Conservation (phyloP, 208 protist species). For the Acanthamoeba royreba region DNA sequence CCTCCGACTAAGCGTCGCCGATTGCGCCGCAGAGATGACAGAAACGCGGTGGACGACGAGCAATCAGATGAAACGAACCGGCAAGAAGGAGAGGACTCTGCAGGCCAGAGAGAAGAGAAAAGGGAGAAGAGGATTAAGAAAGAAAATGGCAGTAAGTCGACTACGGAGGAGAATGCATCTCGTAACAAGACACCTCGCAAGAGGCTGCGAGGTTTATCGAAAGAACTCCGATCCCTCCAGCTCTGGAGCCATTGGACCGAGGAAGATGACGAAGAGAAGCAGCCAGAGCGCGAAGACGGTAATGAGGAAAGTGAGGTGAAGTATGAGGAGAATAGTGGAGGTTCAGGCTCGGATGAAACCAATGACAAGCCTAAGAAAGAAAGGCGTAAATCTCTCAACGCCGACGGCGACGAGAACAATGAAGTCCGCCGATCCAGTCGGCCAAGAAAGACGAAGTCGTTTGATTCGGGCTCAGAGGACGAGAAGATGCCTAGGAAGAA, state of each 20-base stretch:
- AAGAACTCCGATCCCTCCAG: neutral
- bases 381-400: too few species aligned
- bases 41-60: too few species aligned
- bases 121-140: neutral
- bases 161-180: too few species aligned
- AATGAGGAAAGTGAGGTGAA: neutral
- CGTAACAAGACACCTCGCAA: neutral
- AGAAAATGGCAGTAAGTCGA: too few species aligned
- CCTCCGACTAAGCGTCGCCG: neutral
- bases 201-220: neutral
- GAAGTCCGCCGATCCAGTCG: too few species aligned
- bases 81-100: too few species aligned
- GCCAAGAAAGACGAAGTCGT: too few species aligned
- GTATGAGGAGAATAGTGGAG: neutral
- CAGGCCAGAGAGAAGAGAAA: neutral
- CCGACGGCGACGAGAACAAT: too few species aligned
- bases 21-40: neutral
- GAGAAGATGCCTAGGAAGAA: too few species aligned
- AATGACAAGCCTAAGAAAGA: too few species aligned
- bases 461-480: too few species aligned
- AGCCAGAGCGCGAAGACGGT: neutral
- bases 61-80: too few species aligned
- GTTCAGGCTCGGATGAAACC: neutral
- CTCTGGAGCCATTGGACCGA: neutral
- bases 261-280: neutral